Evolutionary conservation across 345 rosid genomes (phyloP).

Genomic region (Reutealis trisperma): DNA sequence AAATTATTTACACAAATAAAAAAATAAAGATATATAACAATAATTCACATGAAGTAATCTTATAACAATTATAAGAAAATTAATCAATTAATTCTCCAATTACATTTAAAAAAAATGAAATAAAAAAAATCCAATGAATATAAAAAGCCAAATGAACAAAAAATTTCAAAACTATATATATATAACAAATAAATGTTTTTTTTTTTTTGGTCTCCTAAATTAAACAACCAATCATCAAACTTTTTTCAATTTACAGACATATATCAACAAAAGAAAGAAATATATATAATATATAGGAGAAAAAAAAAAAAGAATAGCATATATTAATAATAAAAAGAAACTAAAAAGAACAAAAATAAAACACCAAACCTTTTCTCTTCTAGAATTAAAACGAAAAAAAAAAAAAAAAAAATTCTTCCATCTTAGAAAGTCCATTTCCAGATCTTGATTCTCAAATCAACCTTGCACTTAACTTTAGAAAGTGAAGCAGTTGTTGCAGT

Average conservation of each 20-base stretch:
- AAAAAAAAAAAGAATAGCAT: neutral
- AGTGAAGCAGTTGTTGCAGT: constrained; percentile 54
- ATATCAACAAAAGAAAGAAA: neutral
- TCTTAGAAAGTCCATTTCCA: constrained; percentile 69
- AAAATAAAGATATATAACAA: no score
- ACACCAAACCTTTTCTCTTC: constrained; percentile 8
- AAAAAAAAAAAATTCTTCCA: no score
- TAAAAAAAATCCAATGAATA: no score
- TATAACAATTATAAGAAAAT: no score
- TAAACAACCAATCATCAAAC: neutral
- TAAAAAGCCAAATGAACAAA: neutral
- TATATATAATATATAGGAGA: no score
- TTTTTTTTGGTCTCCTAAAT: no score
- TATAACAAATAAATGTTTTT: neutral
- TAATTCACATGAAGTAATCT: no score
- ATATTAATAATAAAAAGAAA: neutral
- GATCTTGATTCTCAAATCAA: constrained; percentile 75
- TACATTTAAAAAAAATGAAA: no score
- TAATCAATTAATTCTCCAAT: no score
- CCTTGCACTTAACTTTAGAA: constrained; percentile 66
- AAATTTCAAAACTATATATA: constrained; percentile 1
- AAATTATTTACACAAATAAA: no score
- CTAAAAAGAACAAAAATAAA: neutral
- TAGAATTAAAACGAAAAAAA: no score
- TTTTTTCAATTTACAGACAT: neutral